Evolutionary conservation across 352 stramenopile species (phyloP).

Genomic region (Lagenidium giganteum): DNA sequence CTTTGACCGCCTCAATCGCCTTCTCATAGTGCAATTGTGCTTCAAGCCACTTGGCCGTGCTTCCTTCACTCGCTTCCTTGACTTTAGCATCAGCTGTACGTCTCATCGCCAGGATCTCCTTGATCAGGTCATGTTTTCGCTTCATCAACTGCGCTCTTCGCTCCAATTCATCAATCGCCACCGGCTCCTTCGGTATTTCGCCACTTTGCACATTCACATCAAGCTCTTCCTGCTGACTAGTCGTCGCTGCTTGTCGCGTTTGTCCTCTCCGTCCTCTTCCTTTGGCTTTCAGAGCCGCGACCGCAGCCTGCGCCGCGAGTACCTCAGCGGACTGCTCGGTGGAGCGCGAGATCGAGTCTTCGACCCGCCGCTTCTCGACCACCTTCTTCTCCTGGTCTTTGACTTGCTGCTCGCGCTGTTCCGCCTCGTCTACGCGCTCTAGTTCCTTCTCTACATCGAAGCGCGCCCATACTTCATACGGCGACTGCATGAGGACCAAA

Average conservation of each 20-base stretch:
- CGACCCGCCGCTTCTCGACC: conserved; percentile 41
- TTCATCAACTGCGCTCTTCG: conserved; percentile 28
- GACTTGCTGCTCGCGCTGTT: conserved; percentile 19
- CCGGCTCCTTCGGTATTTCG: background rate
- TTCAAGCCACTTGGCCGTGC: background rate
- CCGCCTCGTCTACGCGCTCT: conserved; percentile 35
- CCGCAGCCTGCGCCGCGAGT: conserved; percentile 53
- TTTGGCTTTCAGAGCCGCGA: conserved; percentile 64
- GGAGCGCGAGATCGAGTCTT: conserved; percentile 29
- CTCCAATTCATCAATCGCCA: conserved; percentile 16
- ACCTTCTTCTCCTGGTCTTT: conserved; percentile 20
- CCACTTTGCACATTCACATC: background rate
- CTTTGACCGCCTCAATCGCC: conserved; percentile 23
- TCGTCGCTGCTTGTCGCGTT: background rate
- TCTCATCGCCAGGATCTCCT: conserved; percentile 33
- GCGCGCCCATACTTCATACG: conserved; percentile 52
- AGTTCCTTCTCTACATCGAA: conserved; percentile 73
- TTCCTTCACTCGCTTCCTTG: conserved; percentile 1
- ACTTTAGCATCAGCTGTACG: conserved; percentile 22
- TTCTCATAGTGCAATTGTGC: conserved; percentile 25
- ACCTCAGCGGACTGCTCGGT: conserved; percentile 55
- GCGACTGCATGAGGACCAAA: conserved; percentile 20
- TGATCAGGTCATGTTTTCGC: conserved; percentile 47
- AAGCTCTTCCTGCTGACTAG: background rate
- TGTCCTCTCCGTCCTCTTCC: conserved; percentile 1